Evolutionary conservation across 78 protist species (phyloP).

Genomic region (Isochrysis galbana): DNA sequence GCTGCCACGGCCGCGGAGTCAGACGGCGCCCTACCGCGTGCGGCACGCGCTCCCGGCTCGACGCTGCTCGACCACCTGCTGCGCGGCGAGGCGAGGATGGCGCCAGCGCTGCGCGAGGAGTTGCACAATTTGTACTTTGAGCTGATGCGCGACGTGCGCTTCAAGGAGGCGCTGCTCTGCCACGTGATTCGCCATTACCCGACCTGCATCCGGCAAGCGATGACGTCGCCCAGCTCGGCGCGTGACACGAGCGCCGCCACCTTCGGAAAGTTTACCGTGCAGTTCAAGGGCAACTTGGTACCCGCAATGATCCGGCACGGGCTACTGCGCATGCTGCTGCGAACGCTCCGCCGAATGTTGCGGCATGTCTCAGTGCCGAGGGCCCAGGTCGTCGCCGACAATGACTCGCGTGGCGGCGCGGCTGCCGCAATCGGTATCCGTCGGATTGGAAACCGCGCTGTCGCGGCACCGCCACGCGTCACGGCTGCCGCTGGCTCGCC

Average conservation of each 20-base stretch:
- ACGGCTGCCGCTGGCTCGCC: too few relatives aligned
- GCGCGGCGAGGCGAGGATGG: neutral
- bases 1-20: too few relatives aligned
- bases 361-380: too few relatives aligned
- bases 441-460: too few relatives aligned
- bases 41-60: neutral
- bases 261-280: slow-evolving; percentile 12
- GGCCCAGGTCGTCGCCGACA: too few relatives aligned
- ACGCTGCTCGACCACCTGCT: neutral
- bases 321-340: neutral
- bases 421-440: too few relatives aligned
- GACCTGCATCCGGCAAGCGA: neutral
- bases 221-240: neutral
- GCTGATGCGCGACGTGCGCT: slow-evolving; percentile 31
- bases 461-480: too few relatives aligned
- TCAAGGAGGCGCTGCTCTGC: slow-evolving; percentile 13
- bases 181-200: slow-evolving; percentile 4
- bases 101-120: neutral
- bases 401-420: too few relatives aligned
- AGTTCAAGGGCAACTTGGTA: slow-evolving; percentile 6
- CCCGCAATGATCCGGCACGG: neutral
- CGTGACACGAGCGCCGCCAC: neutral
- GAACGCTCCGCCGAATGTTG: neutral
- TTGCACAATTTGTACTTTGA: slow-evolving; percentile 33
- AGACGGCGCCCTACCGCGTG: too few relatives aligned